Percentiles rank a stretch among this genome's conserved stretches.
These are phyloP conservation scores for Pecoramyces ruminantium DNA, from an alignment of 192 early-diverging fungal genomes.

Conservation along the genomic window DNA sequence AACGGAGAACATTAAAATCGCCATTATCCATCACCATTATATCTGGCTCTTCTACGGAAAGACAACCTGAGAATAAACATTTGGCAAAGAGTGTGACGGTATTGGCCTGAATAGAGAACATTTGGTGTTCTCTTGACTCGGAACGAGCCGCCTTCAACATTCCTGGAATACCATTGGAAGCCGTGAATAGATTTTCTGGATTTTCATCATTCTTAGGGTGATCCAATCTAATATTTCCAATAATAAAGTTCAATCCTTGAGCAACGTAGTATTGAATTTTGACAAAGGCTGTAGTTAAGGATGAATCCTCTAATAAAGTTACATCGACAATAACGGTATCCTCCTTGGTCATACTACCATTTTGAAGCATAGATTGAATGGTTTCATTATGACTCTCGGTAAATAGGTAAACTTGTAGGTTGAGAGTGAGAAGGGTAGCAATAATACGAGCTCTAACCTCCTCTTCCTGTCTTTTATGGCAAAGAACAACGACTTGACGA, in stretches of 20 bases:
- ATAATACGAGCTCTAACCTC: not conserved
- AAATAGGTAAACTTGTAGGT: not conserved
- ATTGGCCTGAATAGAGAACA: not conserved
- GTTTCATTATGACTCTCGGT: not conserved
- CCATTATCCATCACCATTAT: not conserved
- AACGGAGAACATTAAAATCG: not conserved
- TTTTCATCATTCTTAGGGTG: not conserved
- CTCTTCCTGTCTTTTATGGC: not conserved
- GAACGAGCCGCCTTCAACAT: not conserved
- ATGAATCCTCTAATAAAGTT: not conserved
- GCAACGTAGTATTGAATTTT: not conserved
- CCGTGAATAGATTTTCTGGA: not conserved
- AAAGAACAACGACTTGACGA: not conserved
- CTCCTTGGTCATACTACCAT: not conserved
- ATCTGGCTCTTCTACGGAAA: not conserved
- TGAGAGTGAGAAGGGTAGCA: not conserved
- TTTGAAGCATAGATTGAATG: not conserved
- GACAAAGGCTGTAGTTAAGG: not conserved
- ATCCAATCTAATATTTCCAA: not conserved
- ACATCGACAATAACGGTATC: not conserved
- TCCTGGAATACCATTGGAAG: not conserved
- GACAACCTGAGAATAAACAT: not conserved
- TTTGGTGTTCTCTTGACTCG: not conserved
- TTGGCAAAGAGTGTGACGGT: not conserved
- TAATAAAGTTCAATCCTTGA: not conserved